These are phyloP conservation scores for Lasiosphaeria miniovina DNA, from an alignment of 495 filamentous ascomycete species.

Conservation along the genomic window DNA sequence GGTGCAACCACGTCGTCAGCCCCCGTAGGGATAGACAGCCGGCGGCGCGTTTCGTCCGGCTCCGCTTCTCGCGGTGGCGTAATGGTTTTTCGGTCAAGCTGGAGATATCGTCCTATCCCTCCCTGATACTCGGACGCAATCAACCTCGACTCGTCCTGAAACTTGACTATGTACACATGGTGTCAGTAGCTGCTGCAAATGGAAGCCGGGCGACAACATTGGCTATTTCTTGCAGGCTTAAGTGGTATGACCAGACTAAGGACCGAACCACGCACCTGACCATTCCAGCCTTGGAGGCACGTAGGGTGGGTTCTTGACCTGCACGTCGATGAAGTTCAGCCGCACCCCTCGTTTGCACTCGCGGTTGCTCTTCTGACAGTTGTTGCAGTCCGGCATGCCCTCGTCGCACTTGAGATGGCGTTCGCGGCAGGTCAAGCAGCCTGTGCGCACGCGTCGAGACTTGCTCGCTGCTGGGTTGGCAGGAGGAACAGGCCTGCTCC, in stretches of 20 bases:
- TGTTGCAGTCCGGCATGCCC: slow-evolving; percentile 69
- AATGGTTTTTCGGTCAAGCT: slow-evolving; percentile 37
- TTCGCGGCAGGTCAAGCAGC: slow-evolving; percentile 75
- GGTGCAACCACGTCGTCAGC: not conserved
- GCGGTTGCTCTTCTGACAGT: slow-evolving; percentile 85
- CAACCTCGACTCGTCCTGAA: slow-evolving; percentile 84
- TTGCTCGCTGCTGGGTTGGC: slow-evolving; percentile 44
- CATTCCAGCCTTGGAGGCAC: slow-evolving; percentile 62
- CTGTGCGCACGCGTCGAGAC: slow-evolving; percentile 68
- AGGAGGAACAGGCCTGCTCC: slow-evolving; percentile 15
- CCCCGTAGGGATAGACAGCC: not conserved
- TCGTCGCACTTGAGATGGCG: slow-evolving; percentile 74
- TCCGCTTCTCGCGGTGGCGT: slow-evolving; percentile 29
- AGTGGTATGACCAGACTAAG: slow-evolving; percentile 1
- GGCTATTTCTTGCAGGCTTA: too few species aligned
- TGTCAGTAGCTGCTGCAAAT: slow-evolving; percentile 4
- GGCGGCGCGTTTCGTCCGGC: not conserved
- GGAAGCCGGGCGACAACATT: too few species aligned
- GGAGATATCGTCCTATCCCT: slow-evolving; percentile 71
- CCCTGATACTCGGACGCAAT: slow-evolving; percentile 93
- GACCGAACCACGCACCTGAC: slow-evolving; percentile 47
- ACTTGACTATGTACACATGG: slow-evolving; percentile 46
- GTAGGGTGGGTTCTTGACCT: slow-evolving; percentile 66
- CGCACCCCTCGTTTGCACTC: slow-evolving; percentile 82
- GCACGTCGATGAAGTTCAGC: slow-evolving; percentile 90